phyloP scores from a whole-genome alignment of 768 basidiomycete species.

The Cyclocybe aegerita region DNA sequence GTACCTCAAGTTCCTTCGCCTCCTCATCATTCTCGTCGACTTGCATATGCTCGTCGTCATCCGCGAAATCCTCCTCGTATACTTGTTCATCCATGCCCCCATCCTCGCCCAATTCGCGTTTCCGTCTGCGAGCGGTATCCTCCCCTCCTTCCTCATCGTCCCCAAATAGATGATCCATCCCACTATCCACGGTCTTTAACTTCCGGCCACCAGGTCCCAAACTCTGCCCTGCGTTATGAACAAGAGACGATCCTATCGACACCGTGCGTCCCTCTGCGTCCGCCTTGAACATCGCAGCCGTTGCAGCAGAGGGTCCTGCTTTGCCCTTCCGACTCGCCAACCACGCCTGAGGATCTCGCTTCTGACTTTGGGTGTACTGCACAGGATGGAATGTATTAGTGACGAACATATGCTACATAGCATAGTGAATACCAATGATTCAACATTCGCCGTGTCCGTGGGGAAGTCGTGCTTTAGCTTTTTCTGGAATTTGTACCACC shows the following conservation, averaged over 20 bases:
- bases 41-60: slow-evolving; percentile 80
- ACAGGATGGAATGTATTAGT: slow-evolving; percentile 20
- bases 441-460: slow-evolving; percentile 65
- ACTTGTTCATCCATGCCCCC: slow-evolving; percentile 82
- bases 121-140: slow-evolving; percentile 38
- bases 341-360: slow-evolving; percentile 76
- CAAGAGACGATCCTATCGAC: slow-evolving; percentile 42
- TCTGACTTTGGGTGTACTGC: slow-evolving; percentile 60
- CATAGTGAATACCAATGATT: slow-evolving; percentile 48
- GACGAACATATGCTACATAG: slow-evolving; percentile 15
- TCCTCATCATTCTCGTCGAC: slow-evolving; percentile 81
- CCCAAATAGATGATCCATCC: slow-evolving; percentile 58
- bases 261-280: slow-evolving; percentile 51
- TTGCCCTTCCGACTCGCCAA: slow-evolving; percentile 59
- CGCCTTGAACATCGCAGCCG: slow-evolving; percentile 68
- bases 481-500: slow-evolving; percentile 95
- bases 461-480: slow-evolving; percentile 73
- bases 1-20: slow-evolving; percentile 77
- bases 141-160: slow-evolving; percentile 62
- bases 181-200: slow-evolving; percentile 69
- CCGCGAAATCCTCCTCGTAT: slow-evolving; percentile 83
- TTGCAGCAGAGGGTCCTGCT: slow-evolving; percentile 57
- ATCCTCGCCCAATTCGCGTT: slow-evolving; percentile 68
- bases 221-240: slow-evolving; percentile 51
- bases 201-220: slow-evolving; percentile 68